Evolutionary conservation across 2,329 filamentous ascomycete species (phyloP).

Genomic region (Penicillium crustosum): DNA sequence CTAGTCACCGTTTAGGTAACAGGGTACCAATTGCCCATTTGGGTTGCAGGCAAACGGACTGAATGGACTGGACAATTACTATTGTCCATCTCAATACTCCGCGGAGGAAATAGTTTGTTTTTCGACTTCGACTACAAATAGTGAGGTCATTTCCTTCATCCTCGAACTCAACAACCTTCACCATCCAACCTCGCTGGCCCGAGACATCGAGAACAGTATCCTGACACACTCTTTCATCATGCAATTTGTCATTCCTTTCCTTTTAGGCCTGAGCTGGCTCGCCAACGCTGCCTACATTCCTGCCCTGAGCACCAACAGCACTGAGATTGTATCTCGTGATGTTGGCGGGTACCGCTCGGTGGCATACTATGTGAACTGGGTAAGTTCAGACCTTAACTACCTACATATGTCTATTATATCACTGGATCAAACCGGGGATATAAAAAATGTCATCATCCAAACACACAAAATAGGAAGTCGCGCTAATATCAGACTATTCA

Average conservation of each 20-base stretch:
- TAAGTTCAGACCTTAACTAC: constrained; percentile 16
- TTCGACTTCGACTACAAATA: constrained; percentile 17
- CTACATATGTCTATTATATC: too few species aligned
- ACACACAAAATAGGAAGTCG: background rate
- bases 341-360: constrained; percentile 34
- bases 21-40: background rate
- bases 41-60: background rate
- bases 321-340: constrained; percentile 16
- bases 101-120: background rate
- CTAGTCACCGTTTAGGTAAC: background rate
- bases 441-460: background rate
- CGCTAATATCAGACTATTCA: constrained; percentile 19
- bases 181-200: constrained; percentile 11
- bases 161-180: background rate
- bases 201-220: background rate
- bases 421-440: background rate
- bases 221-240: constrained; percentile 12
- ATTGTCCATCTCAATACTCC: constrained; percentile 1
- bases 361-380: constrained; percentile 51
- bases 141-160: constrained; percentile 2
- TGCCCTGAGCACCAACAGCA: constrained; percentile 1
- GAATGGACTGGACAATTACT: background rate
- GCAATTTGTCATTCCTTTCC: constrained; percentile 11
- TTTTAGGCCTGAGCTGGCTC: constrained; percentile 16
- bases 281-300: constrained; percentile 14